Conservation (phyloP, 495 filamentous ascomycete species). For the Podospora anserina region DNA sequence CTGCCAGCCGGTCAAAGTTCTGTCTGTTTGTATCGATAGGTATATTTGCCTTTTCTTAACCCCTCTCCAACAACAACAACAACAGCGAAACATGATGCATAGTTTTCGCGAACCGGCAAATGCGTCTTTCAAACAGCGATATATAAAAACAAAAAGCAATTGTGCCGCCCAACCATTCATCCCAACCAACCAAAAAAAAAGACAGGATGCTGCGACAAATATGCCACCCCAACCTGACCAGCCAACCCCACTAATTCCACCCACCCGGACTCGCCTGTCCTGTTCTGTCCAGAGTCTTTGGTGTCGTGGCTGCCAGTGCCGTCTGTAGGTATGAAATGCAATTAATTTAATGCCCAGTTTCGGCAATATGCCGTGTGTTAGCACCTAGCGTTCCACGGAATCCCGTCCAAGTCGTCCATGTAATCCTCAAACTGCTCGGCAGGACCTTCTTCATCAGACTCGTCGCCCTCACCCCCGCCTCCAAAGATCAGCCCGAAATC, state of each 20-base stretch:
- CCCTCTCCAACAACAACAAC: background rate
- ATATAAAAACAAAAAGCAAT: slow-evolving; percentile 1
- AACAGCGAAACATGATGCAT: slow-evolving; percentile 2
- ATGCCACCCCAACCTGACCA: background rate
- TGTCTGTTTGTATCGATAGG: background rate
- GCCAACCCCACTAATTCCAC: too few relatives aligned
- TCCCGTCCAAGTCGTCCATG: slow-evolving; percentile 37
- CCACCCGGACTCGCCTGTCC: background rate
- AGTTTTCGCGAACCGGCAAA: background rate
- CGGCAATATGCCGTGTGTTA: background rate
- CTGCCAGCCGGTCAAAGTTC: background rate
- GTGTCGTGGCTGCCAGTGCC: background rate
- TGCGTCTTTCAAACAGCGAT: background rate
- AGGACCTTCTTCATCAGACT: slow-evolving; percentile 20
- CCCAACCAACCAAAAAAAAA: background rate
- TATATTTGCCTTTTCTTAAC: background rate
- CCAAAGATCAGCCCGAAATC: slow-evolving; percentile 50
- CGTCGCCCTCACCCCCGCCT: slow-evolving; percentile 19
- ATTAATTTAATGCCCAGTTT: background rate
- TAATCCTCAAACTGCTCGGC: slow-evolving; percentile 33
- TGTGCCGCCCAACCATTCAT: background rate
- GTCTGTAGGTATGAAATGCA: slow-evolving; percentile 1
- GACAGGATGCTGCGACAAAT: background rate
- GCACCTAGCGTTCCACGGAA: slow-evolving; percentile 34
- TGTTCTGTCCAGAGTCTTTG: background rate